These are phyloP conservation scores for Cyclotella cryptica DNA, from an alignment of 108 stramenopile genomes.

Conservation along the genomic window DNA sequence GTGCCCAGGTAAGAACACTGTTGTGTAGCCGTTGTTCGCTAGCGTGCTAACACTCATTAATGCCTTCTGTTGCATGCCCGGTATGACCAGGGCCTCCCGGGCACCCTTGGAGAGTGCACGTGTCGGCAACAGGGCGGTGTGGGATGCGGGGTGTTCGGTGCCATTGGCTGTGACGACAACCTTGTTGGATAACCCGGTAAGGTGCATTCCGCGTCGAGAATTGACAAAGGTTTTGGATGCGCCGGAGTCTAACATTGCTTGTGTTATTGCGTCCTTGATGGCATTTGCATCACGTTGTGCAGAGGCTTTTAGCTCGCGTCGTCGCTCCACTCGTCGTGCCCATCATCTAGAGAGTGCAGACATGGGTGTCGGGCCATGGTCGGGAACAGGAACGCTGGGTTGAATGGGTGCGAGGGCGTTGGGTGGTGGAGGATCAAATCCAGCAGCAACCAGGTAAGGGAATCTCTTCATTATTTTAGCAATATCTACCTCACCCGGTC, in stretches of 20 bases:
- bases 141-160: neutral
- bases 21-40: slow-evolving; percentile 18
- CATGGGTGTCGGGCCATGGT: neutral
- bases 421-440: neutral
- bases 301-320: neutral
- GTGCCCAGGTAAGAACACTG: slow-evolving; percentile 18
- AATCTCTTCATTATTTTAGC: slow-evolving; percentile 26
- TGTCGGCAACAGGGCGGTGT: slow-evolving; percentile 2
- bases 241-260: slow-evolving; percentile 19
- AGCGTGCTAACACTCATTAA: slow-evolving; percentile 17
- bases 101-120: neutral
- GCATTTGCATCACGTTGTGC: neutral
- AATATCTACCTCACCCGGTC: slow-evolving; percentile 21
- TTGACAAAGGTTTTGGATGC: neutral
- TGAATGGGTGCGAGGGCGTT: too few species aligned
- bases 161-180: slow-evolving; percentile 2
- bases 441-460: neutral
- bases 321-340: neutral
- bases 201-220: neutral
- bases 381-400: too few species aligned
- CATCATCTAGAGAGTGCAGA: neutral
- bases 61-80: slow-evolving; percentile 8
- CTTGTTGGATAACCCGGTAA: slow-evolving; percentile 5
- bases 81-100: slow-evolving; percentile 10
- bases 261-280: neutral